Evolutionary conservation across 495 filamentous ascomycete genomes (phyloP), one percentile per base, ranked within the genome.

Genomic region (Usnea hakonensis): DNA sequence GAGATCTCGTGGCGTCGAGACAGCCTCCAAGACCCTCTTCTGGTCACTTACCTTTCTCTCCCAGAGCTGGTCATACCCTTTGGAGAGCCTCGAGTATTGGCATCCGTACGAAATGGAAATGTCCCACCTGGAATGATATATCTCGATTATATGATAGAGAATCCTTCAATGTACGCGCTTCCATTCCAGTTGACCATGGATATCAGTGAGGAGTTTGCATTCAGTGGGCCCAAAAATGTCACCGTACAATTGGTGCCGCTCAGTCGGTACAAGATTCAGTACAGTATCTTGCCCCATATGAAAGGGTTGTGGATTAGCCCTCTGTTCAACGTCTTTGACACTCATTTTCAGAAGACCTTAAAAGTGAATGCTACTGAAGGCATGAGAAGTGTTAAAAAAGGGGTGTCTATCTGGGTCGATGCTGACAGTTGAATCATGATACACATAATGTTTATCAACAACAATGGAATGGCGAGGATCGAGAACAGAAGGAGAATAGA

Each of bases 131-230:
- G 72, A 3, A 62, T 81, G 40, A 74, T 85, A 5, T 78, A 81
- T 43, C 69, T 88, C 23, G 74, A 80, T 33, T 89, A 95, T 66
- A 88, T 85, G 9, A 81, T 97, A 64, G 94, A 99, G 71, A 99
- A 99, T 70, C 89, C 94, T 5, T 96, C 95, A 3, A 87, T 84
- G 69, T 93, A 97, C 69, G 92, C 94, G 72, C 81, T 99, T 23
- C 95, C 91, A 0, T 97, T 99, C 73, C 89, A 86, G 26, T 70
- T 96, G 36, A 82, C 83, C 13, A 96, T 99, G 91, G 95, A 99
- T 65, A 86, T 90, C 1, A 90, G 82, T 68, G 91, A 95, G 62
- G 83, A 89, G 17, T 99, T 99, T 72, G 94, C 90, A 9, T 97
- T 99, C 71, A 91, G 88, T 33, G 94, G 94, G 0, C 79, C 89